Evolutionary conservation across 768 basidiomycete species (phyloP).

Genomic region (Tylopilus vinaceipallidus): DNA sequence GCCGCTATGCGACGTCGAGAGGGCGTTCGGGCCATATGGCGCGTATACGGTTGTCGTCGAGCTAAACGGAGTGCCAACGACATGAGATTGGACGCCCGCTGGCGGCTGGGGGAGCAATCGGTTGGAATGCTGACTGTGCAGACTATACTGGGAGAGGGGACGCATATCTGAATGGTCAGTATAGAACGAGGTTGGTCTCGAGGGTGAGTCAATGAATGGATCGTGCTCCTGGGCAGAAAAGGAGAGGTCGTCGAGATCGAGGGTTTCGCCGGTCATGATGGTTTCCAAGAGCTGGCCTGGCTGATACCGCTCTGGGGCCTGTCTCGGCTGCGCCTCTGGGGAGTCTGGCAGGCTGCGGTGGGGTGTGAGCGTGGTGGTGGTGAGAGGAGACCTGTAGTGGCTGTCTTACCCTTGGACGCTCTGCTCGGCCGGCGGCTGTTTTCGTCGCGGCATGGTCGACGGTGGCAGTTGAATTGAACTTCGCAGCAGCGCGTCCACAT

Average conservation of each 20-base stretch:
- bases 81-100: constrained; percentile 7
- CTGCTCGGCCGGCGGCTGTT: constrained; percentile 15
- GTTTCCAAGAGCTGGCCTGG: constrained; percentile 61
- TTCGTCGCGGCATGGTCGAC: constrained; percentile 21
- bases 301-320: constrained; percentile 44
- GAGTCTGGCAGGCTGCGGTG: constrained; percentile 9
- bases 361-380: neutral
- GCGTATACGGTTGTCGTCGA: constrained; percentile 13
- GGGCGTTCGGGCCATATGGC: constrained; percentile 16
- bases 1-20: constrained; percentile 34
- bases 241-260: constrained; percentile 45
- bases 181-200: constrained; percentile 25
- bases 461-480: too few species aligned
- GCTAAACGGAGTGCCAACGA: constrained; percentile 26
- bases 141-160: constrained; percentile 36
- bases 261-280: constrained; percentile 64
- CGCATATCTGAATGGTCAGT: constrained; percentile 28
- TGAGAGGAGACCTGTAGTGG: constrained; percentile 6
- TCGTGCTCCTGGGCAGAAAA: constrained; percentile 32
- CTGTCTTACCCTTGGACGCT: neutral
- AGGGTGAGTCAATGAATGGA: constrained; percentile 27
- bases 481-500: constrained; percentile 14
- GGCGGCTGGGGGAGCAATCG: constrained; percentile 29
- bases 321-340: constrained; percentile 6
- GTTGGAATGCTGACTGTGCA: constrained; percentile 36